phyloP scores from a whole-genome alignment of 1,284 basidiomycete genomes.

The Irpex lacteus region DNA sequence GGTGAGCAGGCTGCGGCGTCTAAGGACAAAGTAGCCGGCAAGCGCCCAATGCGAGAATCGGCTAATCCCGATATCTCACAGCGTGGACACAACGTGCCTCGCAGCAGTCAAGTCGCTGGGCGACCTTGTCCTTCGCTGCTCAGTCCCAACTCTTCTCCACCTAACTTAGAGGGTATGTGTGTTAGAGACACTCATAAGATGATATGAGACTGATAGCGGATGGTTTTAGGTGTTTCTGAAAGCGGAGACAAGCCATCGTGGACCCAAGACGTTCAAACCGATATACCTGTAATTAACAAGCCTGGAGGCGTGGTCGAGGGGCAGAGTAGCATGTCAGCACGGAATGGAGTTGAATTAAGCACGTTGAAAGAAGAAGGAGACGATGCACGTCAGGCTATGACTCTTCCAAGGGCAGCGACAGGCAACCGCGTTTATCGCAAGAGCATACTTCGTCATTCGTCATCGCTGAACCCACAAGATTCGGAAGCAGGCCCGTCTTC shows the following conservation, averaged over 20 bases:
- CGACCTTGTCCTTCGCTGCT: slow-evolving; percentile 26
- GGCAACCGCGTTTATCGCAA: slow-evolving; percentile 17
- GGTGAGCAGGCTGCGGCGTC: slow-evolving; percentile 13
- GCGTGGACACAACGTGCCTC: slow-evolving; percentile 18
- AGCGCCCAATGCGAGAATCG: slow-evolving; percentile 7
- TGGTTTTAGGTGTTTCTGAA: slow-evolving; percentile 4
- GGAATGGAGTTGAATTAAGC: slow-evolving; percentile 20
- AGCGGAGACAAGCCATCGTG: slow-evolving; percentile 10
- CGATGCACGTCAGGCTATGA: slow-evolving; percentile 18
- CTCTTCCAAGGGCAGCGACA: slow-evolving; percentile 13
- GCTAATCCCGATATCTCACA: slow-evolving; percentile 10
- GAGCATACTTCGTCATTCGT: slow-evolving; percentile 17
- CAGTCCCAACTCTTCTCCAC: slow-evolving; percentile 19
- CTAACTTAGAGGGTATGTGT: slow-evolving; percentile 17
- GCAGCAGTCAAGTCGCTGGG: slow-evolving; percentile 6
- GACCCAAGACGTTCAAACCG: slow-evolving; percentile 5
- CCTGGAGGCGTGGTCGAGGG: slow-evolving; percentile 18
- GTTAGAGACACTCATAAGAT: neutral
- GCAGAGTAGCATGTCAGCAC: slow-evolving; percentile 23
- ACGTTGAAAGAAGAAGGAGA: slow-evolving; percentile 20
- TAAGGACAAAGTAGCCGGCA: slow-evolving; percentile 2
- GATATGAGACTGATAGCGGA: neutral
- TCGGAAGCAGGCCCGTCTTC: slow-evolving; percentile 26
- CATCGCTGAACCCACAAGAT: slow-evolving; percentile 20
- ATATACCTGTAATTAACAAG: slow-evolving; percentile 7